Base-by-base conservation (phyloP, 176 grass and related monocot species). In the Eleusine coracana region DNA sequence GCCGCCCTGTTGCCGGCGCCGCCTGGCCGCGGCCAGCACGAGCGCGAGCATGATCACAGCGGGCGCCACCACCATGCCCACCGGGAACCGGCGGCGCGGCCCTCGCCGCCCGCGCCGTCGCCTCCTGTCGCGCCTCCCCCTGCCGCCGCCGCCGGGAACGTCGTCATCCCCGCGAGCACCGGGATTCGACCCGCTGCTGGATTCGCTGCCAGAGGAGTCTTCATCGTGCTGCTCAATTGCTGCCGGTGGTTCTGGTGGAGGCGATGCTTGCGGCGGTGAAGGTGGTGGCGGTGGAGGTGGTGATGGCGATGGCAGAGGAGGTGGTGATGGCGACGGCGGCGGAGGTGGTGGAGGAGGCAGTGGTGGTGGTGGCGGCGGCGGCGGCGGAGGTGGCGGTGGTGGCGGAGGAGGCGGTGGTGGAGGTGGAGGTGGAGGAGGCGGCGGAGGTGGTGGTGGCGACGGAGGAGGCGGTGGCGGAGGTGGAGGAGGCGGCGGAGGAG, bases 31-130 rank as follows among this genome's bases (percentile, higher is more conserved):
- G 36, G 64, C 44, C 55, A 61, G 36, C 5, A 18, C 34, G 6
- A 89, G 37, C 10, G 56, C 78, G 10, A 89, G 56, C 27, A 82
- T 4, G 72, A 89, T 41, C 66, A 89, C 25, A 5, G 71, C 66
- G 5, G 82, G 78, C 0, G 36, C 66, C 3, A 82, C 87, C 37
- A 81, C 77, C 78, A 76, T 82, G 10, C 87, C 46, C 20, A 89
- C 2, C 10, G 37, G 45, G 45, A 77, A 38, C 8, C 82, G 38
- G 3, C 72, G 27, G 37, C 65, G 64, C 34, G 50, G 0, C 12
- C 72, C 51, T 31, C 77, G 18, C 20, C 82, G 49, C 21, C 42
- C 0, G 4, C 10, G 34, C 0, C 3, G 0, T 14, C 40, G 0
- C 3, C n/a, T 3, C 0, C 46, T 12, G 20, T 12, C 42, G 5